A percentile compares a stretch with the other conserved stretches of the same genome.
Conservation (phyloP, 2,329 filamentous ascomycete species). For the Aotearoamyces nothofagi region DNA sequence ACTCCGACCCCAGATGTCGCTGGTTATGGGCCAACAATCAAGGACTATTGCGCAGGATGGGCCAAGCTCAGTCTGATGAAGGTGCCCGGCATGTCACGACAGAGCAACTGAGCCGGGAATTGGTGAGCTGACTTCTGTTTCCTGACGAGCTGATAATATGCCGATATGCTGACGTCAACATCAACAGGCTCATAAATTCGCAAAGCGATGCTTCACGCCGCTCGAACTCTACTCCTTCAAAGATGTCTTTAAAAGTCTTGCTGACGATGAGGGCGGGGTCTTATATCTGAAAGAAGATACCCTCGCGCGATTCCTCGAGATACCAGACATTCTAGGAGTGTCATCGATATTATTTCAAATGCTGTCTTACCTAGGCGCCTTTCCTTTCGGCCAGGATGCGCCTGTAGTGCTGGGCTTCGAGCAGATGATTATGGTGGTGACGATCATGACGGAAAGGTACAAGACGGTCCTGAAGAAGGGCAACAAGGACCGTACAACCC, state of each 20-base stretch:
- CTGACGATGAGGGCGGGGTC: slow-evolving; percentile 45
- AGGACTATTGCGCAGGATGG: too few relatives aligned
- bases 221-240: slow-evolving; percentile 61
- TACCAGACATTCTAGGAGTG: slow-evolving; percentile 53
- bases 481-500: slow-evolving; percentile 40
- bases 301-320: slow-evolving; percentile 54
- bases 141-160: slow-evolving; percentile 2
- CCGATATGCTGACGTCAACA: slow-evolving; percentile 4
- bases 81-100: slow-evolving; percentile 12
- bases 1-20: too few relatives aligned
- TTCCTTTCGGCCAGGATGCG: slow-evolving; percentile 57
- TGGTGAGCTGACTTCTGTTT: slow-evolving; percentile 11
- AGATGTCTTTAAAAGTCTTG: slow-evolving; percentile 56
- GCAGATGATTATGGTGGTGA: slow-evolving; percentile 56
- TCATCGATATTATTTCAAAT: slow-evolving; percentile 59
- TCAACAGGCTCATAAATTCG: slow-evolving; percentile 50
- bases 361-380: slow-evolving; percentile 55
- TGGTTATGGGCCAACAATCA: too few relatives aligned
- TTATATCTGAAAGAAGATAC: slow-evolving; percentile 57
- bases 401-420: slow-evolving; percentile 56
- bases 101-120: slow-evolving; percentile 17
- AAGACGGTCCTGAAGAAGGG: slow-evolving; percentile 43
- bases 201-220: slow-evolving; percentile 53
- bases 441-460: slow-evolving; percentile 58
- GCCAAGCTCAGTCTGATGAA: slow-evolving; percentile 18